Base-by-base conservation (phyloP, 768 basidiomycete species). In the Pleurotus djamor region DNA sequence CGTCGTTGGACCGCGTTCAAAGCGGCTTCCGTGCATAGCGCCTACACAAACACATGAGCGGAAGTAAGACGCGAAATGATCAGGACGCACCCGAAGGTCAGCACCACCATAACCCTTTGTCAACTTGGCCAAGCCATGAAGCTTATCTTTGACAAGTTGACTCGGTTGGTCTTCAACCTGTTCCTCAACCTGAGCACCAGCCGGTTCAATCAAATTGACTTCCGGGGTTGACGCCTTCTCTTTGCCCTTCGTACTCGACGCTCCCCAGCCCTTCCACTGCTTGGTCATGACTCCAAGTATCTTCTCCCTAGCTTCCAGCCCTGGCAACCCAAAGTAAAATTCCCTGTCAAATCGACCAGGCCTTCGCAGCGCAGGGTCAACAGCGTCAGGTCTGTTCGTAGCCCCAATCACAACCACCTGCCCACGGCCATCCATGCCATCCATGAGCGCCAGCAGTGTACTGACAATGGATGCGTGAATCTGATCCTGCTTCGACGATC, bases 91-190 rank as follows among this genome's bases (percentile, higher is more conserved):
- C 74, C 97, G 79, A 59, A 99, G 71, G 79, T 99, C 97, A 38
- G 97, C 97, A 63, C 97, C 97, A 28, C 93, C 97, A 71, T 98
- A 99, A 0, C 97, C 97, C 72, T 98, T 98, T 6, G 96, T 98
- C 59, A 96, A 73, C 71, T 86, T 87, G 0, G 95, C 92, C 52
- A 99, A 72, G 5, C 90, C 91, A 63, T 69, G 66, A 34, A 73
- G 32, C 57, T 66, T 71, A 52, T 71, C 67, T 51, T 60, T 64
- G 4, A 60, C 65, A 6, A 38, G 60, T 4, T 59, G 52, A 38
- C 57, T 50, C 32, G 17, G 13, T 43, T 14, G 36, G 33, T 44
- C 54, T 9, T 56, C 54, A 4, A 44, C 54, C 41, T 57, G 5
- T 13, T 55, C 37, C 44, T 9, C 14, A 28, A 8, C 28, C 14